Conservation (phyloP, 2,329 filamentous ascomycete genomes). For the Paecilomyces sp. region DNA sequence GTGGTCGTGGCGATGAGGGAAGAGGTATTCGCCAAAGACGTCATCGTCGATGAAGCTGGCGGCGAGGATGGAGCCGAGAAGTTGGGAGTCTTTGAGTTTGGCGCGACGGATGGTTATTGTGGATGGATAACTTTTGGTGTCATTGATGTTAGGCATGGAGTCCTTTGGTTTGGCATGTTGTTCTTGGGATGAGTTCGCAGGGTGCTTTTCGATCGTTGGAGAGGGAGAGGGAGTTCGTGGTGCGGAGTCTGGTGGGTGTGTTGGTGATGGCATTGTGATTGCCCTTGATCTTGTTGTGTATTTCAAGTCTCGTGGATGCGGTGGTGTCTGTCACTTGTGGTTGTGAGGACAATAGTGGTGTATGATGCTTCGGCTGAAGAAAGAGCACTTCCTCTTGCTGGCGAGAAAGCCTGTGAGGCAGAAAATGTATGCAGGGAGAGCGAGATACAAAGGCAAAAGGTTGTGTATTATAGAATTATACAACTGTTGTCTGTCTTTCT, state of each 20-base stretch:
- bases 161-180: not conserved
- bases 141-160: not conserved
- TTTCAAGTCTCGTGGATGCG: not conserved
- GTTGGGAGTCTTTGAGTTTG: not conserved
- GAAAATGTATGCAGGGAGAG: no score
- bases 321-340: no score
- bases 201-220: not conserved
- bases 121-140: not conserved
- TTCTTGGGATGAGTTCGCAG: not conserved
- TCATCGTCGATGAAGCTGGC: conserved; percentile 28
- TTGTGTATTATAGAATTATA: no score
- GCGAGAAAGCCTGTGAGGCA: no score
- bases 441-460: no score
- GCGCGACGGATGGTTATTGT: not conserved
- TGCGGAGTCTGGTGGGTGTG: not conserved
- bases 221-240: not conserved
- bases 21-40: conserved; percentile 26
- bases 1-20: conserved; percentile 24
- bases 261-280: not conserved
- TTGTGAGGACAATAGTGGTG: no score
- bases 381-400: no score
- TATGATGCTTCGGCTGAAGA: no score
- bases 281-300: not conserved
- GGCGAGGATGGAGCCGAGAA: conserved; percentile 12
- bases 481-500: no score